Evolutionary conservation across 2,329 filamentous ascomycete genomes (phyloP), one percentile per base, ranked within the genome.

Genomic region (Elsinoe perseae): DNA sequence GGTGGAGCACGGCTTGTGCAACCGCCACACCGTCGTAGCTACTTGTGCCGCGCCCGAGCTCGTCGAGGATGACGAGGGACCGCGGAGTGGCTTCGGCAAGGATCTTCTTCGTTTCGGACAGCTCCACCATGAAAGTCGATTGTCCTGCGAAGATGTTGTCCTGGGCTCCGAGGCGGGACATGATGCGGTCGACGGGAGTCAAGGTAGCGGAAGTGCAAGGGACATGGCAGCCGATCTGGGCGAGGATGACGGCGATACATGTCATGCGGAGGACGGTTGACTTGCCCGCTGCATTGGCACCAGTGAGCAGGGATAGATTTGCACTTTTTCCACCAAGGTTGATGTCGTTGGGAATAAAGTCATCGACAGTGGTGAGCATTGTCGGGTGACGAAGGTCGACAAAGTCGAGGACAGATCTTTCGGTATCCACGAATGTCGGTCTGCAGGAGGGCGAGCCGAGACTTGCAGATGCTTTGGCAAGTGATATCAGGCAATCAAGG

Each of bases 101-200:
- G 52, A 98, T 98, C 77, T 97, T 97, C 76, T 97, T 95, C 0
- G 93, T 98, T 70, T 98, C 93, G 0, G 90, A 91, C 1, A 98
- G 77, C 72, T 98, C 93, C 25, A 98, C 92, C 67, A 98, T 97
- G 77, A 98, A 98, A 2, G 93, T 98, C 12, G 89, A 95, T 70
- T 98, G 93, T 0, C 92, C 89, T 1, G 92, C 93, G 68, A 98
- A 97, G 64, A 98, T 98, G 71, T 97, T 97, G 81, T 98, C 93
- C 66, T 97, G 95, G 48, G 93, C 93, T 8, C 93, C 93, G 0
- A 98, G 82, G 44, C 93, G 89, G 8, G 92, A 97, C 93, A 98
- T 98, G 76, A 98, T 97, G 56, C 93, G 88, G 69, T 98, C 93
- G 2, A 95, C 84, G 0, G 93, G 92, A 0, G 92, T 97, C 43